A percentile compares a stretch with the other conserved stretches of the same genome.
phyloP scores from a whole-genome alignment of 169 alveolate species.

The Neospora caninum region DNA sequence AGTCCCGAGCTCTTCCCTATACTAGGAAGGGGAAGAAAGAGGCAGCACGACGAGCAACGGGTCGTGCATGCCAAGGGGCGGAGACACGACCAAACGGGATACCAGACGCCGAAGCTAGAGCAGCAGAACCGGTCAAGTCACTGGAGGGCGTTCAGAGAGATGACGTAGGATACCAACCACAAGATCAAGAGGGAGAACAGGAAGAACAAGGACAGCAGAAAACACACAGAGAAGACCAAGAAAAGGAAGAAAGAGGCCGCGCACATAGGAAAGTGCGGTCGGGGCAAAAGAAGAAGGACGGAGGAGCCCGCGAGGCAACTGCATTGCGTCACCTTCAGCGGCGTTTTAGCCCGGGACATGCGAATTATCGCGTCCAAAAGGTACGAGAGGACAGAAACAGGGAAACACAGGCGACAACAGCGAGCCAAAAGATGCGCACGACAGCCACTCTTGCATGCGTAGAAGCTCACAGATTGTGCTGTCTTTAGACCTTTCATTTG shows the following conservation, averaged over 20 bases:
- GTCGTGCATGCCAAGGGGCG: background rate
- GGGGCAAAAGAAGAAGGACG: background rate
- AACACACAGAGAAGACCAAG: background rate
- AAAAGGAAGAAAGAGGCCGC: background rate
- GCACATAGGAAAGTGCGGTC: background rate
- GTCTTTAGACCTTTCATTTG: too few relatives aligned
- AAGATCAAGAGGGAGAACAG: background rate
- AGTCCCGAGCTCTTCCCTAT: too few relatives aligned
- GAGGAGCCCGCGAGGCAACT: background rate
- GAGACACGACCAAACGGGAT: background rate
- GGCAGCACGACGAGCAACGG: background rate
- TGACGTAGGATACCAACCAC: background rate
- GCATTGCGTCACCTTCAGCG: conserved; percentile 46
- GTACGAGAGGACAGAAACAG: too few relatives aligned
- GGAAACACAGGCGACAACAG: background rate
- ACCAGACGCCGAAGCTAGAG: background rate
- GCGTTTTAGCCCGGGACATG: conserved; percentile 32
- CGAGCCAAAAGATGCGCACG: background rate
- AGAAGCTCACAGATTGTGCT: too few relatives aligned
- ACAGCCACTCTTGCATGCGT: background rate
- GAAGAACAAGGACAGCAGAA: background rate
- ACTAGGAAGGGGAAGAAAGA: background rate
- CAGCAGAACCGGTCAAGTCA: background rate
- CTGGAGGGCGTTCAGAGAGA: background rate
- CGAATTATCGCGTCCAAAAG: conserved; percentile 16